Base-by-base conservation (phyloP, 768 basidiomycete species). In the Plicaturopsis crispa region DNA sequence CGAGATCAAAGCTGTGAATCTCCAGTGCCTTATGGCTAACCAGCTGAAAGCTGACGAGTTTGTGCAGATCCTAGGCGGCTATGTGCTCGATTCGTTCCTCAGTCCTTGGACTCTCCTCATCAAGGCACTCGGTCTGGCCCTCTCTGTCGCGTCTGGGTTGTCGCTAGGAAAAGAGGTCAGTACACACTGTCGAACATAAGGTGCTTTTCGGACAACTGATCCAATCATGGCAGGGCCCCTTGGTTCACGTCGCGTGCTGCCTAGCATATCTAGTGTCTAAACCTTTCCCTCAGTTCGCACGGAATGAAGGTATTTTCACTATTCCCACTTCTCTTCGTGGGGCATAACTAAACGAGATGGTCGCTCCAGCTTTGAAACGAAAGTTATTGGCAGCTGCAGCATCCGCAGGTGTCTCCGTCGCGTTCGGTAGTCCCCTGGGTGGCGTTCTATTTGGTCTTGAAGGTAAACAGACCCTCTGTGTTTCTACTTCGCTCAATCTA, bases 381-480 rank as follows among this genome's bases (percentile, higher is more conserved):
- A 85, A 85, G 52, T 60, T 91, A 20, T 61, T 92, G 10, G 81
- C 83, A 0, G 88, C 89, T 0, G 87, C 87, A 0, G 88, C 86
- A 3, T 82, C 85, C 0, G 87, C 88, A 2, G 88, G 88, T 32
- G 83, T 91, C 13, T 87, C 86, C 1, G 87, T 91, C 2, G 88
- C 88, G 11, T 91, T 91, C 56, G 88, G 88, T 26, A 85, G 83
- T 47, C 88, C 88, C 6, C 67, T 91, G 4, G 88, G 88, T 3
- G 88, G 87, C 7, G 87, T 91, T 0, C 60, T 91, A 6, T 91
- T 91, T 50, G 84, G 84, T 5, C 72, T 91, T 22, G 88, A 91
- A 68, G 78, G 74, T 68, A 36, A 38, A n/a, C n/a, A n/a, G n/a
- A n/a, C n/a, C n/a, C n/a, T n/a, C n/a, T n/a, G n/a, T n/a, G 47